Evolutionary conservation across 192 early-diverging fungal species (phyloP).

Genomic region (Diversispora eburnea): DNA sequence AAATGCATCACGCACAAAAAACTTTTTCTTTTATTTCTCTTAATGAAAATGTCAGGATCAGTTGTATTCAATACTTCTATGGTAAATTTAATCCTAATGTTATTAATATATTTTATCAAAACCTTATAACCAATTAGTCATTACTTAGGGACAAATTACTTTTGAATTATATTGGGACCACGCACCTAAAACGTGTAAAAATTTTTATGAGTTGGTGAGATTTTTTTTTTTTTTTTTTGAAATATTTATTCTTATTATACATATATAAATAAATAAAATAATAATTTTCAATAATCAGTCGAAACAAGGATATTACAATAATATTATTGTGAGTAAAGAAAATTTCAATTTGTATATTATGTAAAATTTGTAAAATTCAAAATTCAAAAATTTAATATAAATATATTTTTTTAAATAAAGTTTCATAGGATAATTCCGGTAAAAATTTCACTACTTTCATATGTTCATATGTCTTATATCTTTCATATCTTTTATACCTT

Average conservation of each 20-base stretch:
- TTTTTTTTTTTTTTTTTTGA: not conserved
- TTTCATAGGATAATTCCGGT: conserved; percentile 15
- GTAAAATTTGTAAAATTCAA: not conserved
- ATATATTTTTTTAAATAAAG: not conserved
- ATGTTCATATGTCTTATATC: conserved; percentile 28
- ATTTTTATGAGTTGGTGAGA: conserved; percentile 73
- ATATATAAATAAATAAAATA: not conserved
- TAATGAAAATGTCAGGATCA: conserved; percentile 4
- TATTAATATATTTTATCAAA: not conserved
- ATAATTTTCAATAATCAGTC: conserved; percentile 45
- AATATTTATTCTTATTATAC: not conserved
- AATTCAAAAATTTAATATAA: not conserved
- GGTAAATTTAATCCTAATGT: not conserved
- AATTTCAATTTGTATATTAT: not conserved
- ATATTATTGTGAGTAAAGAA: conserved; percentile 54
- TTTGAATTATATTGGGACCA: conserved; percentile 88
- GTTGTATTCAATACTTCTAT: conserved; percentile 26
- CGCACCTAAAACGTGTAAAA: conserved; percentile 75
- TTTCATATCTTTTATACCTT: too few relatives aligned
- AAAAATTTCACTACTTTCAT: conserved; percentile 59
- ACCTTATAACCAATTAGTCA: not conserved
- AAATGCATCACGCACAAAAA: not conserved
- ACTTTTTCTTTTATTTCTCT: not conserved
- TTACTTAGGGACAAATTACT: conserved; percentile 53
- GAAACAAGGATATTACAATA: conserved; percentile 80